Evolutionary conservation across 2,329 filamentous ascomycete species (phyloP).

Genomic region (Calycina herbarum): DNA sequence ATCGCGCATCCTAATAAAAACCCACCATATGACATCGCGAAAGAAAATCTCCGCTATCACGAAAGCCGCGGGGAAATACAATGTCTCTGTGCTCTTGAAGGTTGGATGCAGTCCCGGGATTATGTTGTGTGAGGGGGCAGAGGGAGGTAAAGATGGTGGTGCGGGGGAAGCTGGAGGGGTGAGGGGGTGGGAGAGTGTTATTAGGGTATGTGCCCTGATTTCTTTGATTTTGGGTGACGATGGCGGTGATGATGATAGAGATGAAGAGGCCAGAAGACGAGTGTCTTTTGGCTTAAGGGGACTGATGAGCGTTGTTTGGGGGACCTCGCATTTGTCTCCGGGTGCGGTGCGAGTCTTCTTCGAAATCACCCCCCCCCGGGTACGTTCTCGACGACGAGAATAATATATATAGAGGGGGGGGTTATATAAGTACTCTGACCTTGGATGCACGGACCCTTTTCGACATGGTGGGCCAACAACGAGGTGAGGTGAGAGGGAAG

Average conservation of each 20-base stretch:
- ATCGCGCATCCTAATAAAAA: slow-evolving; percentile 63
- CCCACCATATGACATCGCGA: slow-evolving; percentile 78
- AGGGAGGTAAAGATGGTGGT: neutral
- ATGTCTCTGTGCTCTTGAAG: slow-evolving; percentile 63
- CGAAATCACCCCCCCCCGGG: too few relatives aligned
- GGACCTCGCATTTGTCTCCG: too few relatives aligned
- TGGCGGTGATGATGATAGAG: neutral
- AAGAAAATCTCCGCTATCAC: slow-evolving; percentile 68
- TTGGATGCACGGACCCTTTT: too few relatives aligned
- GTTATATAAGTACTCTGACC: too few relatives aligned
- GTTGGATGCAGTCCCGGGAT: slow-evolving; percentile 70
- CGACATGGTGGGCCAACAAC: too few relatives aligned
- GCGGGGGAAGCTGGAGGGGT: slow-evolving; percentile 7
- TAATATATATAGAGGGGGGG: too few relatives aligned
- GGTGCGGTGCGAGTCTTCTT: too few relatives aligned
- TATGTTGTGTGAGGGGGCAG: slow-evolving; percentile 67
- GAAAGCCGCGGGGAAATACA: slow-evolving; percentile 61
- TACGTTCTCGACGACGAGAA: too few relatives aligned
- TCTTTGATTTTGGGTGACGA: too few relatives aligned
- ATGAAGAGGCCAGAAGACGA: neutral
- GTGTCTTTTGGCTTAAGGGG: neutral
- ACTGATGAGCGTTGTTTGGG: too few relatives aligned
- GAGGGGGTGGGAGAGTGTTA: slow-evolving; percentile 31
- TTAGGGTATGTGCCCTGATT: slow-evolving; percentile 24
- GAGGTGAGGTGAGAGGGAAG: too few relatives aligned